These are phyloP conservation scores for Massariosphaeria phaeospora DNA, from an alignment of 495 filamentous ascomycete species.

Conservation along the genomic window DNA sequence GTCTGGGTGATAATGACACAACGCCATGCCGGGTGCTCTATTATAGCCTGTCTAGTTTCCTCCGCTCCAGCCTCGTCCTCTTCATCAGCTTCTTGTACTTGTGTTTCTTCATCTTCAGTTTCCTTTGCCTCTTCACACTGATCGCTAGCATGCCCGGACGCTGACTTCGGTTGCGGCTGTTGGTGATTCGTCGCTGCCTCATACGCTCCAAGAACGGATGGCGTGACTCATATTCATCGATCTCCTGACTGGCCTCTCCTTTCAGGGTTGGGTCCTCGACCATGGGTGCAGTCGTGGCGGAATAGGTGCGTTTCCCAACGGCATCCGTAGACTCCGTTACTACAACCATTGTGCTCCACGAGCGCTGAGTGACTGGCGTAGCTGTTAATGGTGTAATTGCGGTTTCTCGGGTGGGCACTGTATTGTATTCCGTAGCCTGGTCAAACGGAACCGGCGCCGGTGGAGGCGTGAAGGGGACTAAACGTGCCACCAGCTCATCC, in stretches of 20 bases:
- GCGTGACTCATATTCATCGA: constrained; percentile 25
- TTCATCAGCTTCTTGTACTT: constrained; percentile 99
- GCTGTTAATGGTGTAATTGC: background rate
- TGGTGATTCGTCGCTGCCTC: constrained; percentile 30
- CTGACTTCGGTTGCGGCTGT: constrained; percentile 13
- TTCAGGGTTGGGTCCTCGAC: constrained; percentile 29
- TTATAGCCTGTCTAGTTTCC: constrained; percentile 67
- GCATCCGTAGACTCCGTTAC: constrained; percentile 71
- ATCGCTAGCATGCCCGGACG: constrained; percentile 46
- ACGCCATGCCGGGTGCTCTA: constrained; percentile 14
- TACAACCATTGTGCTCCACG: constrained; percentile 75
- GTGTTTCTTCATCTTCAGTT: constrained; percentile 99
- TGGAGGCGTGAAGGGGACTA: constrained; percentile 25
- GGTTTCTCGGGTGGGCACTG: background rate
- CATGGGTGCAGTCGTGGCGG: constrained; percentile 37
- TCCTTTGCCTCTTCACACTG: constrained; percentile 80
- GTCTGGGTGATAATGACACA: constrained; percentile 10
- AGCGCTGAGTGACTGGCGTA: constrained; percentile 43
- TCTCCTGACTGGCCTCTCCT: constrained; percentile 4
- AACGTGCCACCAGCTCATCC: constrained; percentile 21
- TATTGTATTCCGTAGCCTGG: background rate
- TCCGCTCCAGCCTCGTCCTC: constrained; percentile 80
- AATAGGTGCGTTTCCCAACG: constrained; percentile 62
- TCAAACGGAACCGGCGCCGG: constrained; percentile 21
- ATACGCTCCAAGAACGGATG: constrained; percentile 41